Evolutionary conservation across 2,329 filamentous ascomycete species (phyloP), one percentile per base, ranked within the genome.

Genomic region (Grosmannia serpens): DNA sequence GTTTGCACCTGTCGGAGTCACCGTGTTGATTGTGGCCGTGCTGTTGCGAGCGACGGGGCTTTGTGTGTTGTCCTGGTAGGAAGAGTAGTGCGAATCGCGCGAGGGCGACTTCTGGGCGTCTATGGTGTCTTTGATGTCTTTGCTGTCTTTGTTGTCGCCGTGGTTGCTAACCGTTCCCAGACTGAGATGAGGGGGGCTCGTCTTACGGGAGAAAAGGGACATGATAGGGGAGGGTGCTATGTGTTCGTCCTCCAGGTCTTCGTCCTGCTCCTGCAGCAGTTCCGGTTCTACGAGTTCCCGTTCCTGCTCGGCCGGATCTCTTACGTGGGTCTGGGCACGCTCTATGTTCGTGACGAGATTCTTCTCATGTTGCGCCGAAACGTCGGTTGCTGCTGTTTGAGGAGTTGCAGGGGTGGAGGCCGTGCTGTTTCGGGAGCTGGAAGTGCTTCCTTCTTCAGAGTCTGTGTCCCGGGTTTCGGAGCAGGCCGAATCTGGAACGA

Each of bases 171-270:
- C 27, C 20, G 57, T 58, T 38, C 74, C 73, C 61, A 83, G 73
- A 62, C 73, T 76, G 49, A 83, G 74, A 63, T 82, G 78, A 60
- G 77, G 79, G 65, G 78, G 79, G 60, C 74, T 72, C 55, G 74
- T 69, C 67, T 79, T 82, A 51, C 77, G 74, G 55, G 73, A 69
- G 66, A 75, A 74, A 67, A 80, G 71, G 66, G 77, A 77, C 72
- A 79, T 76, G 67, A 70, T 69, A 64, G 58, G 54, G 53, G 35
- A 22, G 35, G 49, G 24, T 11, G 24, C 9, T 44, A 49, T 38
- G 2, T 44, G 41, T 7, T 44, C 41, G 44, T 57, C 53, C 31
- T 56, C 53, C 49, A 56, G 60, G 64, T 66, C 64, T 67, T 65
- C 60, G 70, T 70, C 67, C 68, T 70, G 26, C 15, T 51, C 52